Conservation (phyloP, 306 rosid species). For the Prunus campanulata region DNA sequence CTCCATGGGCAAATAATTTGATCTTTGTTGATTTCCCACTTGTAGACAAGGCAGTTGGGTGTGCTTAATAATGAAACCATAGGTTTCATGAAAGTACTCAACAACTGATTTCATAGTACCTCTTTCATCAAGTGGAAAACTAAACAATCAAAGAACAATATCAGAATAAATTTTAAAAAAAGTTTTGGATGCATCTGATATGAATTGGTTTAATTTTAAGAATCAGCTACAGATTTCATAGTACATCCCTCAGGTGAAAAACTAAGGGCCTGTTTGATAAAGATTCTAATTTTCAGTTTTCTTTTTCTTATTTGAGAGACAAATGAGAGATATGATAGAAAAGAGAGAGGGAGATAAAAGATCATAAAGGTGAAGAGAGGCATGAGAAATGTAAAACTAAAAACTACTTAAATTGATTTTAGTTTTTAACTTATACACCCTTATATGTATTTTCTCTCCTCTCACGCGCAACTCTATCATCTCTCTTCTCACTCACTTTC, state of each 20-base stretch:
- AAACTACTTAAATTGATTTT: background rate
- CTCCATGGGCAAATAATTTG: conserved; percentile 98
- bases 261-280: too few species aligned
- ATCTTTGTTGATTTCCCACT: conserved; percentile 89
- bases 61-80: conserved; percentile 74
- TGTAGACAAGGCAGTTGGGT: conserved; percentile 95
- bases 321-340: background rate
- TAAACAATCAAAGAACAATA: conserved; percentile 24
- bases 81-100: conserved; percentile 82
- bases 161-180: conserved; percentile 6
- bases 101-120: conserved; percentile 91
- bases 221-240: conserved; percentile 75
- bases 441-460: background rate
- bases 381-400: background rate
- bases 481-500: background rate
- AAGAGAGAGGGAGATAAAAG: background rate
- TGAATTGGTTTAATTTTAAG: conserved; percentile 48
- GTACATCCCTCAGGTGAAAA: conserved; percentile 11
- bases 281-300: too few species aligned
- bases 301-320: background rate
- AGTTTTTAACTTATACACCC: background rate
- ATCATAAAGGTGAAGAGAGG: background rate
- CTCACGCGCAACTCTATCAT: background rate
- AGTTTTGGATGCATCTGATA: background rate
- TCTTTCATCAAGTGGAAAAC: conserved; percentile 91